These are phyloP conservation scores for Somion occarium DNA, from an alignment of 1,284 basidiomycete species.

Conservation along the genomic window DNA sequence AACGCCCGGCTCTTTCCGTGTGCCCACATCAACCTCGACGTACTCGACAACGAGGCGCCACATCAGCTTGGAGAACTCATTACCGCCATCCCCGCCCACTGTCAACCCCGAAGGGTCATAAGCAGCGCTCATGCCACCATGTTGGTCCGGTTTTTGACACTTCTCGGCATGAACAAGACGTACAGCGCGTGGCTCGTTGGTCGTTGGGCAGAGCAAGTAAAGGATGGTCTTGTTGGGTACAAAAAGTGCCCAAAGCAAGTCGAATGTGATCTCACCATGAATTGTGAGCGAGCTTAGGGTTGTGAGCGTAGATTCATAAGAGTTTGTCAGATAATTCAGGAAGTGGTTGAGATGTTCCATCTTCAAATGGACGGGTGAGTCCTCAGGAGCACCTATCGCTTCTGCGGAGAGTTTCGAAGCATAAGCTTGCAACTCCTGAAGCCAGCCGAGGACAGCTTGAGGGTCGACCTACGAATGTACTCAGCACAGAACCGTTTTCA, in stretches of 20 bases:
- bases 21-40: constrained; percentile 25
- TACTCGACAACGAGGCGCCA: constrained; percentile 28
- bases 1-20: constrained; percentile 12
- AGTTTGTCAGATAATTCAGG: constrained; percentile 40
- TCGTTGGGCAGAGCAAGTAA: constrained; percentile 47
- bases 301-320: constrained; percentile 42
- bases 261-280: constrained; percentile 53
- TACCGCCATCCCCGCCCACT: constrained; percentile 12
- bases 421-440: constrained; percentile 40
- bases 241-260: constrained; percentile 52
- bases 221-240: constrained; percentile 46
- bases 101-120: constrained; percentile 24
- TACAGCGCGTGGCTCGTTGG: constrained; percentile 46
- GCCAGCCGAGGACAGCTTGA: constrained; percentile 48
- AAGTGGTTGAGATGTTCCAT: constrained; percentile 43
- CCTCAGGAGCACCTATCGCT: constrained; percentile 30
- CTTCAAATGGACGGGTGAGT: constrained; percentile 23
- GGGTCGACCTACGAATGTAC: constrained; percentile 41
- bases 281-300: constrained; percentile 41
- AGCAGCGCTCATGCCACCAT: constrained; percentile 15
- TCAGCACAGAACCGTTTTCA: background rate
- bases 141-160: constrained; percentile 23
- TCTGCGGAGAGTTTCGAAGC: constrained; percentile 33
- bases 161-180: constrained; percentile 37
- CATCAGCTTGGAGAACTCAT: constrained; percentile 21